Conservation (phyloP, 371 early-diverging fungal genomes). For the Mortierella sp. region DNA sequence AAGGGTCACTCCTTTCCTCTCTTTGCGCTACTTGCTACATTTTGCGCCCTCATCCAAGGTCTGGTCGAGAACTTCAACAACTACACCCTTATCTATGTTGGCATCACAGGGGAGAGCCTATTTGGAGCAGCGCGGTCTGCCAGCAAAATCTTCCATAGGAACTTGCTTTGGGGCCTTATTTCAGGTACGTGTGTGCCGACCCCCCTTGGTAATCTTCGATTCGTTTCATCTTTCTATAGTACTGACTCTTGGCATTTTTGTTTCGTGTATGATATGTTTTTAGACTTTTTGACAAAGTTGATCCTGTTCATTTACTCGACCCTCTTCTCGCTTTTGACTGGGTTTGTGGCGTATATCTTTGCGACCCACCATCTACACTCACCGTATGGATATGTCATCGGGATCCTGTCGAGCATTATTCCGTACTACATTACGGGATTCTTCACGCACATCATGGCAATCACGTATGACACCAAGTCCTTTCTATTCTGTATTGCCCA, state of each 20-base stretch:
- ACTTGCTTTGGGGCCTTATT: constrained; percentile 76
- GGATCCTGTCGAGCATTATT: constrained; percentile 71
- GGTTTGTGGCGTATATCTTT: constrained; percentile 76
- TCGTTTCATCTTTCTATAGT: too few relatives aligned
- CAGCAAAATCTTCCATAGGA: constrained; percentile 81
- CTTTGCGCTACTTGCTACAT: constrained; percentile 33
- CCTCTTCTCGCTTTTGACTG: constrained; percentile 69
- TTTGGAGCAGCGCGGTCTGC: constrained; percentile 70
- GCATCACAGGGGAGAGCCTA: constrained; percentile 79
- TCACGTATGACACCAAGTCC: constrained; percentile 70
- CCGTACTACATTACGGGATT: constrained; percentile 79
- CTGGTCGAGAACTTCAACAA: constrained; percentile 74
- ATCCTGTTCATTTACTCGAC: constrained; percentile 68
- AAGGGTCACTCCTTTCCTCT: constrained; percentile 35
- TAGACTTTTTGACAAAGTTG: constrained; percentile 69
- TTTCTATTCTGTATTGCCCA: neutral
- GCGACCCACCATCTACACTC: constrained; percentile 73
- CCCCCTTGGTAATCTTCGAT: neutral
- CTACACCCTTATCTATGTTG: constrained; percentile 79
- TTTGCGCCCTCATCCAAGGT: constrained; percentile 58
- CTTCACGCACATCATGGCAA: constrained; percentile 78
- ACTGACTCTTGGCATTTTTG: neutral
- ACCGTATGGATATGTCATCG: constrained; percentile 79
- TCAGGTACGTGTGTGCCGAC: constrained; percentile 57
- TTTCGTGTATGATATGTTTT: neutral